A percentile compares a stretch with the other conserved stretches of the same genome.
These are phyloP conservation scores for Lagenidium giganteum DNA, from an alignment of 352 stramenopile genomes.

Conservation along the genomic window DNA sequence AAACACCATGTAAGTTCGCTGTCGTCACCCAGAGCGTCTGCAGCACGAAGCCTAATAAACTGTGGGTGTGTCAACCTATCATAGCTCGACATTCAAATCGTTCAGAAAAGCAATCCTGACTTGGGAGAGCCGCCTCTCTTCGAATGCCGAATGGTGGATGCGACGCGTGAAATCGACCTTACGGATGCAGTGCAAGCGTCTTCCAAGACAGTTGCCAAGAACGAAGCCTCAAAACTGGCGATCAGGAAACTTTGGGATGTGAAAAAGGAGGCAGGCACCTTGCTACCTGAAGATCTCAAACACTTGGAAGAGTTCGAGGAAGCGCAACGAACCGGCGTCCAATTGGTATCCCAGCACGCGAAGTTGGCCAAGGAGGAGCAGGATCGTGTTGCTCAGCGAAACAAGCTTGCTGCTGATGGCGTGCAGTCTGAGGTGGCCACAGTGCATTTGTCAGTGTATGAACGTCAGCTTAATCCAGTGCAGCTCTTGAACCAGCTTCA, in stretches of 20 bases:
- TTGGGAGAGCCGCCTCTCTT: constrained; percentile 55
- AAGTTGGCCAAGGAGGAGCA: constrained; percentile 41
- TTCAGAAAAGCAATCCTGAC: constrained; percentile 33
- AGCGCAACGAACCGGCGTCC: constrained; percentile 35
- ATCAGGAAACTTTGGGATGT: constrained; percentile 75
- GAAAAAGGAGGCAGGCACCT: constrained; percentile 55
- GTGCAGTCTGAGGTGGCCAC: no score
- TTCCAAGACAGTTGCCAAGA: constrained; percentile 74
- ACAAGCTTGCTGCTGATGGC: neutral
- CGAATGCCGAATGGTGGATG: constrained; percentile 47
- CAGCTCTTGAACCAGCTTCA: constrained; percentile 52
- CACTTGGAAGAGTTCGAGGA: constrained; percentile 52
- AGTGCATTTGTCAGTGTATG: constrained; percentile 29
- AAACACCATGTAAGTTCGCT: constrained; percentile 41
- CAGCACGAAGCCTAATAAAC: no score
- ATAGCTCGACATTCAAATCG: constrained; percentile 47
- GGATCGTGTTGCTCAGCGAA: neutral
- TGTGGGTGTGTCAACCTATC: no score
- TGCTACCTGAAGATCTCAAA: constrained; percentile 43
- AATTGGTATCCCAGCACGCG: no score
- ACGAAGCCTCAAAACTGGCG: constrained; percentile 47
- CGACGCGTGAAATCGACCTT: constrained; percentile 27
- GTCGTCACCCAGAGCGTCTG: no score
- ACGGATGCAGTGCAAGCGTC: constrained; percentile 40
- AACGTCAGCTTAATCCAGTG: constrained; percentile 36